phyloP scores from a whole-genome alignment of 176 grass and related monocot species.

The Triticum monococcum region DNA sequence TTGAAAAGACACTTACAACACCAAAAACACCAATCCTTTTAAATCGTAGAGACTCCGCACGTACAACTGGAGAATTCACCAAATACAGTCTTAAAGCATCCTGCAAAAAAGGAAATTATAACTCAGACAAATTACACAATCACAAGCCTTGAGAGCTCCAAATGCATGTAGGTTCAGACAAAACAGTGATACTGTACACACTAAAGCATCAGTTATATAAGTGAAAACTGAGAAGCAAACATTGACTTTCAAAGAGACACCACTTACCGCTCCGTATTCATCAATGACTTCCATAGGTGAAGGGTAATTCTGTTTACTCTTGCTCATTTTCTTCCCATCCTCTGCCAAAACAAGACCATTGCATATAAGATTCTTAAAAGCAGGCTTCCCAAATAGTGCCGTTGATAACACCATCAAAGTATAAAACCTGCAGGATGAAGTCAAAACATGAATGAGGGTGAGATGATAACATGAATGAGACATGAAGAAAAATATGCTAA shows the following conservation, averaged over 20 bases:
- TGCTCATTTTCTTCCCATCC: slow-evolving; percentile 99
- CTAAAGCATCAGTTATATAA: not conserved
- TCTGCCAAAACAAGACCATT: slow-evolving; percentile 98
- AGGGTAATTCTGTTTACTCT: slow-evolving; percentile 96
- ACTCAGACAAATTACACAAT: not conserved
- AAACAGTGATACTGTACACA: slow-evolving; percentile 4
- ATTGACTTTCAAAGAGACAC: slow-evolving; percentile 33
- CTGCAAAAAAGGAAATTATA: slow-evolving; percentile 42
- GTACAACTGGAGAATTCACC: slow-evolving; percentile 96
- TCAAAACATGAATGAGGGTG: slow-evolving; percentile 10
- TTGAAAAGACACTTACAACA: slow-evolving; percentile 71
- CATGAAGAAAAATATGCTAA: not conserved
- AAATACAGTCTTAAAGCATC: slow-evolving; percentile 95
- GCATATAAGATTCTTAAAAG: slow-evolving; percentile 98
- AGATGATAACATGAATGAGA: slow-evolving; percentile 13
- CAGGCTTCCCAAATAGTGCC: slow-evolving; percentile 95
- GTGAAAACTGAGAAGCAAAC: not conserved
- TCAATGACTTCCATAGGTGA: slow-evolving; percentile 72
- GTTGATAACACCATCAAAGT: slow-evolving; percentile 97
- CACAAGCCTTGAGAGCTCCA: not conserved
- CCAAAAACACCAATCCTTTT: slow-evolving; percentile 86
- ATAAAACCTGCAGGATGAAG: slow-evolving; percentile 78
- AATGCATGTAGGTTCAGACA: slow-evolving; percentile 12
- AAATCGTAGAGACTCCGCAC: slow-evolving; percentile 88
- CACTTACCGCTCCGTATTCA: slow-evolving; percentile 89